phyloP scores from a whole-genome alignment of 306 rosid genomes.

The Pyrus betulifolia region DNA sequence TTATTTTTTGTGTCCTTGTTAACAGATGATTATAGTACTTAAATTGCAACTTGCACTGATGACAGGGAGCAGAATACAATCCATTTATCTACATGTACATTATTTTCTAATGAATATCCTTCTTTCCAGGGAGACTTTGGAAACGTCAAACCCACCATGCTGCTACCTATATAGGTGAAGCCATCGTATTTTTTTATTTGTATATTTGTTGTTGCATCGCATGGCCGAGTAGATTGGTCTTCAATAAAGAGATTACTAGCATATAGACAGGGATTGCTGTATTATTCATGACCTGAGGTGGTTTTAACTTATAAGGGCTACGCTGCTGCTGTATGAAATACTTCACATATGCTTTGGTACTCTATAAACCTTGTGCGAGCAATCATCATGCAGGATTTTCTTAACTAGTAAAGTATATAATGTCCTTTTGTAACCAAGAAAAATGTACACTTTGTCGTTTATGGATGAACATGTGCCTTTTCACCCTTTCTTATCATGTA shows the following conservation, averaged over 20 bases:
- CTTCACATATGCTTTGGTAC: not conserved
- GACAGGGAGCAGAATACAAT: constrained; percentile 10
- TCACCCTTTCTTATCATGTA: not conserved
- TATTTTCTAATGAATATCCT: not conserved
- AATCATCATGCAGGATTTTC: not conserved
- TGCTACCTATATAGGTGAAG: not conserved
- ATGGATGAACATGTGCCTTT: not conserved
- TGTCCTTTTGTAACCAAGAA: not conserved
- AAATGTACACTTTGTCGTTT: not conserved
- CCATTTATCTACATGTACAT: not conserved
- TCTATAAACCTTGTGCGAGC: not conserved
- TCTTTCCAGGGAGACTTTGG: constrained; percentile 9
- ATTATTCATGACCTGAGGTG: too few species aligned
- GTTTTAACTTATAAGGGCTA: too few species aligned
- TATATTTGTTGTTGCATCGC: not conserved
- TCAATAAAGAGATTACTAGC: too few species aligned
- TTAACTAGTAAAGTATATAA: not conserved
- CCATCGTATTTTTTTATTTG: not conserved
- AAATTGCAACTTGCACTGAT: constrained; percentile 4
- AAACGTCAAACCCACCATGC: not conserved
- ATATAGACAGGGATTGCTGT: too few species aligned
- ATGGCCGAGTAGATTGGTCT: not conserved
- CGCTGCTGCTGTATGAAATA: not conserved
- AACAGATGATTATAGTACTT: not conserved
- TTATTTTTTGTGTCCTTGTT: not conserved